Conservation (phyloP, 73 alveolate genomes). For the Paramecium biaurelia region DNA sequence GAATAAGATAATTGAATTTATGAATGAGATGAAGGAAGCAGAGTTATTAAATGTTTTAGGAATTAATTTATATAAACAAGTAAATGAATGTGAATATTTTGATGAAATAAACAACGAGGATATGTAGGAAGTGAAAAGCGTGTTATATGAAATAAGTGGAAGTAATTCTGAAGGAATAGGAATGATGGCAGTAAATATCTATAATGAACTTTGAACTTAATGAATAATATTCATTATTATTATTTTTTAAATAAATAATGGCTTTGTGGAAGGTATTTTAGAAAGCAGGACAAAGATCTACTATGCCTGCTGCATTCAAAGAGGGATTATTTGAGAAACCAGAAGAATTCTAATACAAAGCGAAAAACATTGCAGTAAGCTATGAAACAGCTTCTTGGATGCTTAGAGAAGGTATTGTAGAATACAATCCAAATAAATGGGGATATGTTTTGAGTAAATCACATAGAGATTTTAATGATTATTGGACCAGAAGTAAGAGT, state of each 20-base stretch:
- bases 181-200: background rate
- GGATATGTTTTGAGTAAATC: background rate
- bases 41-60: background rate
- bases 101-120: background rate
- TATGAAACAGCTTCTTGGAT: background rate
- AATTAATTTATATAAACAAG: background rate
- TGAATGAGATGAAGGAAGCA: background rate
- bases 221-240: background rate
- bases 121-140: background rate
- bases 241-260: background rate
- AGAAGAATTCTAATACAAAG: background rate
- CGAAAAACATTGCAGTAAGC: background rate
- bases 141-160: background rate
- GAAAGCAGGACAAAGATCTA: background rate
- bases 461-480: background rate
- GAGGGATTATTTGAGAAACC: conserved; percentile 3
- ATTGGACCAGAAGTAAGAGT: background rate
- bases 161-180: background rate
- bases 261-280: conserved; percentile 18
- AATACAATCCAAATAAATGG: background rate
- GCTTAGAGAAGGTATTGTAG: conserved; percentile 43
- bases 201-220: conserved; percentile 7
- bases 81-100: background rate
- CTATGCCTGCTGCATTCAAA: background rate
- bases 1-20: background rate